Percentiles rank a stretch among this genome's conserved stretches.
Conservation (phyloP, 495 filamentous ascomycete genomes). For the Poronia punctata region DNA sequence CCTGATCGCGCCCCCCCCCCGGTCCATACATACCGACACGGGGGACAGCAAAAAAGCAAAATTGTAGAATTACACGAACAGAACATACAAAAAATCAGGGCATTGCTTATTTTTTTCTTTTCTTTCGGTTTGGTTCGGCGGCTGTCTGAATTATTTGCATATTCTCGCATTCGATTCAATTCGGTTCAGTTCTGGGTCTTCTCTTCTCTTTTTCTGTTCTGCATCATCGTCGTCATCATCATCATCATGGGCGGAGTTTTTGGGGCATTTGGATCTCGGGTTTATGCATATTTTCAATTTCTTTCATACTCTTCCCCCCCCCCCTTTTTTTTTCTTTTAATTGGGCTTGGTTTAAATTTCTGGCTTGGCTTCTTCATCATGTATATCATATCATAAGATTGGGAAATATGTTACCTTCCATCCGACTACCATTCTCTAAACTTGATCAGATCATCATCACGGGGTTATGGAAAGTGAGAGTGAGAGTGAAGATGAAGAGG, state of each 20-base stretch:
- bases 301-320: not conserved
- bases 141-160: not conserved
- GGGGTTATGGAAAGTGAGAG: too few relatives aligned
- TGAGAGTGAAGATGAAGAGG: too few relatives aligned
- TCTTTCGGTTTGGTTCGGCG: not conserved
- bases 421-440: too few relatives aligned
- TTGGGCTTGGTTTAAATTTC: not conserved
- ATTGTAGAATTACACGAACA: too few relatives aligned
- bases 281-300: slow-evolving; percentile 1
- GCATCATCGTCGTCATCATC: slow-evolving; percentile 2
- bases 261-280: slow-evolving; percentile 2
- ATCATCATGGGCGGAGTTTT: slow-evolving; percentile 8
- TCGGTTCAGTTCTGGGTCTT: slow-evolving; percentile 1
- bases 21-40: too few relatives aligned
- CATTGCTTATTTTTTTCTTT: not conserved
- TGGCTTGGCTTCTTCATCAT: too few relatives aligned
- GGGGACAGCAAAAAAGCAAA: too few relatives aligned
- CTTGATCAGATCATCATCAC: too few relatives aligned
- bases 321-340: not conserved
- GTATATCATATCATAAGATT: too few relatives aligned
- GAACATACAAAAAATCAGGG: too few relatives aligned
- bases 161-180: slow-evolving; percentile 1
- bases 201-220: slow-evolving; percentile 6
- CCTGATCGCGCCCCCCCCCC: too few relatives aligned
- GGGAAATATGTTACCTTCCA: too few relatives aligned